These are phyloP conservation scores for Metarhizium robertsii DNA, from an alignment of 2,329 filamentous ascomycete species.

Conservation along the genomic window DNA sequence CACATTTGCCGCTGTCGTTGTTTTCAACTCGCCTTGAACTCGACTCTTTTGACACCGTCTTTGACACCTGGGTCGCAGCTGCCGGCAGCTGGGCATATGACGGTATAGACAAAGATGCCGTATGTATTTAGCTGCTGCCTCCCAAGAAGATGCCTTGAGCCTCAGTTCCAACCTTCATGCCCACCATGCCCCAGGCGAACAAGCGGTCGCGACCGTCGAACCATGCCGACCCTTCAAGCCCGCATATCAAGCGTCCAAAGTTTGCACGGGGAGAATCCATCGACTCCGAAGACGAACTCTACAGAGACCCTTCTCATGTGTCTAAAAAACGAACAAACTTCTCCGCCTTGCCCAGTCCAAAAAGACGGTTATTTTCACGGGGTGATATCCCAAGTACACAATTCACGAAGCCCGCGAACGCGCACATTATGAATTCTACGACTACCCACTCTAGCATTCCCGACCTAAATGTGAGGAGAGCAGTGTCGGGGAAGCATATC, in stretches of 20 bases:
- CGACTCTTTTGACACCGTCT: background rate
- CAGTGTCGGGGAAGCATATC: slow-evolving; percentile 14
- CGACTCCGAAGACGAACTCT: slow-evolving; percentile 23
- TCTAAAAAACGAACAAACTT: slow-evolving; percentile 9
- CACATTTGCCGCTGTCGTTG: too few relatives aligned
- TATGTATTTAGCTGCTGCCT: slow-evolving; percentile 1
- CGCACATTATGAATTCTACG: background rate
- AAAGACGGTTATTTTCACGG: slow-evolving; percentile 5
- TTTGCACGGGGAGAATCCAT: slow-evolving; percentile 7
- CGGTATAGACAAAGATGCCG: background rate
- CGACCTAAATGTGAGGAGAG: slow-evolving; percentile 11
- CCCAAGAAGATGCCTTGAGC: background rate
- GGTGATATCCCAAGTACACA: slow-evolving; percentile 19
- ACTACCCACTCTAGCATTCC: background rate
- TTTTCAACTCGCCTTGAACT: too few relatives aligned
- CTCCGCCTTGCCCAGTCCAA: background rate
- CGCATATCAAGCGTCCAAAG: slow-evolving; percentile 11
- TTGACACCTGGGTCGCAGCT: background rate
- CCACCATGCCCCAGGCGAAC: background rate
- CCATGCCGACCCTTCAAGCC: slow-evolving; percentile 2
- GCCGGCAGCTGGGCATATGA: background rate
- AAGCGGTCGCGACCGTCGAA: slow-evolving; percentile 5
- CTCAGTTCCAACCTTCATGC: slow-evolving; percentile 15
- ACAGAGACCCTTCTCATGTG: slow-evolving; percentile 5
- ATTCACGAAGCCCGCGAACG: slow-evolving; percentile 4